Percentiles rank a stretch among this genome's conserved stretches.
These are phyloP conservation scores for Kodamaea sp. DNA, from an alignment of 1,139 yeast species.

Conservation along the genomic window DNA sequence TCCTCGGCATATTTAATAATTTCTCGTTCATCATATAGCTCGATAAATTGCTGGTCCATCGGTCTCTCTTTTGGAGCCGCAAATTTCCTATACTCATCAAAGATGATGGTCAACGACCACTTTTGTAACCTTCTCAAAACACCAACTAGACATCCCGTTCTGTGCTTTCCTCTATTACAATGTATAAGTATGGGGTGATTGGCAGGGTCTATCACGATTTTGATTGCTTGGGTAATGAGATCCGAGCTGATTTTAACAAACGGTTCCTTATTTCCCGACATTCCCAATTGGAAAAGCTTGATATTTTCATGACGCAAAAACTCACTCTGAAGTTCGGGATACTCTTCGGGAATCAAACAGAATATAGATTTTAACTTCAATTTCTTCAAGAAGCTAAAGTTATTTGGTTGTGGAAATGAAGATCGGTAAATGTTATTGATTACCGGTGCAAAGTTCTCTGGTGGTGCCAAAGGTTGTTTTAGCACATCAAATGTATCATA, in stretches of 20 bases:
- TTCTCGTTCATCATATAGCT: conserved; percentile 71
- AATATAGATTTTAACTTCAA: conserved; percentile 71
- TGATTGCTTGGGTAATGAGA: conserved; percentile 76
- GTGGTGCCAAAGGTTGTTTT: conserved; percentile 53
- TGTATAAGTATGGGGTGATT: conserved; percentile 92
- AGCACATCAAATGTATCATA: conserved; percentile 8
- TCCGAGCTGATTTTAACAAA: conserved; percentile 82
- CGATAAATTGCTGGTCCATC: conserved; percentile 92
- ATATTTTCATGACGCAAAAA: conserved; percentile 65
- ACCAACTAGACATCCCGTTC: conserved; percentile 96
- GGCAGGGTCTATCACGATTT: conserved; percentile 75
- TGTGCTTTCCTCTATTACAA: conserved; percentile 94
- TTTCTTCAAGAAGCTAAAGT: conserved; percentile 66
- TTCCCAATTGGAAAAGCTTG: conserved; percentile 78
- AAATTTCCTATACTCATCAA: conserved; percentile 91
- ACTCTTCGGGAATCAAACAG: conserved; percentile 88
- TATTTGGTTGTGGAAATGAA: conserved; percentile 84
- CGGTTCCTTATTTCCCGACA: conserved; percentile 96
- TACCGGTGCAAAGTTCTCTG: conserved; percentile 90
- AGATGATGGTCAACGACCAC: conserved; percentile 91
- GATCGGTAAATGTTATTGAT: conserved; percentile 79
- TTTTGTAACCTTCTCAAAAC: conserved; percentile 83
- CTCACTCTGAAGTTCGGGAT: conserved; percentile 72
- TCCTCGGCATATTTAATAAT: conserved; percentile 54
- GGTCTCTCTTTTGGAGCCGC: conserved; percentile 96